Percentiles rank a stretch among this genome's conserved stretches.
phyloP scores from a whole-genome alignment of 225 moss, liverwort and hornwort species.

The Lunularia cruciata region DNA sequence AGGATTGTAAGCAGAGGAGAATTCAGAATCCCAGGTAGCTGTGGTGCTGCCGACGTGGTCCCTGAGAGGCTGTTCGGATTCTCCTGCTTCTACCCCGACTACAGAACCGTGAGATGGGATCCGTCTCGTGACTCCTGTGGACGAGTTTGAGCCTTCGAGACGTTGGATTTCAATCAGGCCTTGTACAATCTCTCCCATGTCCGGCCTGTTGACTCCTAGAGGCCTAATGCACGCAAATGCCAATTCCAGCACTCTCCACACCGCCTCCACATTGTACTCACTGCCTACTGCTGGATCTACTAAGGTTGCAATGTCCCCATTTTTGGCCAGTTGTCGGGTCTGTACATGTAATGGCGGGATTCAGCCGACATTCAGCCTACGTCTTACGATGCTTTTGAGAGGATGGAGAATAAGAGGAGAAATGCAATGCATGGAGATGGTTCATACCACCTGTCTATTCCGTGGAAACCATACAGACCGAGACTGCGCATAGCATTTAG shows the following conservation, averaged over 20 bases:
- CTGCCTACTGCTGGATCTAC: constrained; percentile 17
- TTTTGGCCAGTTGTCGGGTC: background rate
- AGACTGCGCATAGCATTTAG: too few relatives aligned
- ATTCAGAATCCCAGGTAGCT: background rate
- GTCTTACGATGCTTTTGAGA: too few relatives aligned
- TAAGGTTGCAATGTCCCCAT: constrained; percentile 3
- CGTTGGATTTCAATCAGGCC: constrained; percentile 4
- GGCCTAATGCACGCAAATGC: background rate
- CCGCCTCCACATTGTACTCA: constrained; percentile 27
- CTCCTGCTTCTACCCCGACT: background rate
- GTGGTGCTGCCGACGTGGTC: background rate
- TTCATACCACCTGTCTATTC: too few relatives aligned
- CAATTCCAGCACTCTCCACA: constrained; percentile 27
- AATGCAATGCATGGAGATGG: too few relatives aligned
- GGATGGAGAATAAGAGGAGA: too few relatives aligned
- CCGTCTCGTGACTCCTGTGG: background rate
- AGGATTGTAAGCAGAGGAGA: constrained; percentile 1
- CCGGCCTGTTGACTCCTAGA: constrained; percentile 7
- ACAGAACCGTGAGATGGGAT: background rate
- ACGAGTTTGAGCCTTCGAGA: background rate
- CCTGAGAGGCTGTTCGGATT: background rate
- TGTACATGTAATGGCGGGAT: too few relatives aligned
- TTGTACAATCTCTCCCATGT: constrained; percentile 13
- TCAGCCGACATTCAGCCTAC: too few relatives aligned
- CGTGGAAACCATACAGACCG: too few relatives aligned